Evolutionary conservation across 176 grass and related monocot genomes (phyloP).

Genomic region (Paspalum notatum): DNA sequence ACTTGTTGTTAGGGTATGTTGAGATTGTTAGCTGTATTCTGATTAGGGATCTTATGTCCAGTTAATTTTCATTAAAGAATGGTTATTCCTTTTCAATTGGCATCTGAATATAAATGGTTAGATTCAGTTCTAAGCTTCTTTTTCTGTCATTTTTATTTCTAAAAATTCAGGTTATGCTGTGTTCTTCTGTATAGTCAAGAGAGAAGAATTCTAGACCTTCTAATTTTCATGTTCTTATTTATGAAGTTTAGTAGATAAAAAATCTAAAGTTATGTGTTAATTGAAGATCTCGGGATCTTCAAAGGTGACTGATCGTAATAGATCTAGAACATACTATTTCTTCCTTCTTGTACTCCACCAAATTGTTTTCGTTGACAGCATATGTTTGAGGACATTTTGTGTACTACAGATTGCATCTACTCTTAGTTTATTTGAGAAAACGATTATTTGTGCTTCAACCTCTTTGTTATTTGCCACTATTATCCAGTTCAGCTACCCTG

Average conservation of each 20-base stretch:
- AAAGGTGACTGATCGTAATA: not conserved
- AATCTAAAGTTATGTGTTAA: not conserved
- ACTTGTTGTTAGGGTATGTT: not conserved
- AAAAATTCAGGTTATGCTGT: not conserved
- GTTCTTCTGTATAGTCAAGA: not conserved
- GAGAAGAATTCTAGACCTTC: not conserved
- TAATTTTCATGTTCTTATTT: slow-evolving; percentile 2
- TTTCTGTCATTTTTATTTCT: not conserved
- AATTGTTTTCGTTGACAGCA: not conserved
- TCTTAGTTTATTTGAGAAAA: not conserved
- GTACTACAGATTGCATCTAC: not conserved
- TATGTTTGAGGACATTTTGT: not conserved
- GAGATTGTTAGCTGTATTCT: not conserved
- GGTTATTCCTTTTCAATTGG: not conserved
- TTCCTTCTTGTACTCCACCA: not conserved
- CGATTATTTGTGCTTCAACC: not conserved
- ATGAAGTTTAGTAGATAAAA: not conserved
- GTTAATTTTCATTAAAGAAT: not conserved
- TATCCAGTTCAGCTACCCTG: not conserved
- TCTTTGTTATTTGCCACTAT: not conserved
- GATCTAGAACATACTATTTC: not conserved
- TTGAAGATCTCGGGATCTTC: not conserved
- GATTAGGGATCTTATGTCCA: slow-evolving; percentile 4
- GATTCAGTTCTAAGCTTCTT: not conserved
- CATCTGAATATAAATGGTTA: slow-evolving; percentile 2